phyloP scores from a whole-genome alignment of 345 rosid species.

The Corymbia maculata region DNA sequence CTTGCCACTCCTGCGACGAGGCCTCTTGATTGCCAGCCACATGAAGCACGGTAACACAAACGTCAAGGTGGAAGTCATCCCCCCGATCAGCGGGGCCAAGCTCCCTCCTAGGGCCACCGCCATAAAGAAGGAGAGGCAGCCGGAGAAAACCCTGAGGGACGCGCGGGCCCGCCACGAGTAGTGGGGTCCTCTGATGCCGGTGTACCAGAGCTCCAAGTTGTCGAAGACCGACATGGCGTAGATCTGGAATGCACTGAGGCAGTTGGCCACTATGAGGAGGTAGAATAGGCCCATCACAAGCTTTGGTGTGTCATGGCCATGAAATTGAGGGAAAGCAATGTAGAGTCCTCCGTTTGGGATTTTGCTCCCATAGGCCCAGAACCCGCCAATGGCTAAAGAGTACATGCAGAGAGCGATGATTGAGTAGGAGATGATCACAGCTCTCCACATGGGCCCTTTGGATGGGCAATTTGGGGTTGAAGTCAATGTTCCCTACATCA shows the following conservation, averaged over 20 bases:
- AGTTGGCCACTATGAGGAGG: conserved; percentile 9
- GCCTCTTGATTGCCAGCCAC: conserved; percentile 29
- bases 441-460: conserved; percentile 39
- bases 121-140: conserved; percentile 28
- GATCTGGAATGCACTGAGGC: conserved; percentile 36
- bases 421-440: conserved; percentile 21
- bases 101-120: conserved; percentile 31
- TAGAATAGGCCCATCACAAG: conserved; percentile 5
- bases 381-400: conserved; percentile 33
- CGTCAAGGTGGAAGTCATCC: conserved; percentile 27
- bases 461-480: conserved; percentile 11
- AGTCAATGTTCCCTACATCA: conserved; percentile 49
- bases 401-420: conserved; percentile 18
- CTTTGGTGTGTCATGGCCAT: conserved; percentile 10
- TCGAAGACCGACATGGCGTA: conserved; percentile 51
- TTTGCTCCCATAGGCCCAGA: conserved; percentile 45
- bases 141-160: conserved; percentile 18
- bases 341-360: conserved; percentile 20
- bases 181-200: neutral
- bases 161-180: conserved; percentile 18
- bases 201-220: conserved; percentile 27
- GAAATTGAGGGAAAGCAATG: conserved; percentile 9
- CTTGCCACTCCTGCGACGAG: neutral
- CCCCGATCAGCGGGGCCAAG: conserved; percentile 31
- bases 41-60: conserved; percentile 51